phyloP scores from a whole-genome alignment of 2,329 filamentous ascomycete species.

The Curvularia sp. region DNA sequence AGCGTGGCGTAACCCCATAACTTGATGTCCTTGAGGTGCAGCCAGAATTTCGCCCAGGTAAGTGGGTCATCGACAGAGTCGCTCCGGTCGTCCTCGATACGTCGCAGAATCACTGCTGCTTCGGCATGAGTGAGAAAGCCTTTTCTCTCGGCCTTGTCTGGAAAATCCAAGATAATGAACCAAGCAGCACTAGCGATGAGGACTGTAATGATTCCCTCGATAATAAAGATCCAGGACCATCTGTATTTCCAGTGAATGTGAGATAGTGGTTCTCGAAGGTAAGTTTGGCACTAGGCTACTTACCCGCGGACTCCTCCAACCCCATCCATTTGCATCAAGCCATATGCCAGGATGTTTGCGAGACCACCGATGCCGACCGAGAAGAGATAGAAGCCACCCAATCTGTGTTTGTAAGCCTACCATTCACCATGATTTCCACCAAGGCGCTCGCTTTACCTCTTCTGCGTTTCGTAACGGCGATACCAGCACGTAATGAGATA shows the following conservation, averaged over 20 bases:
- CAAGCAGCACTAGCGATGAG: conserved; percentile 35
- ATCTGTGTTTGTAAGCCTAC: conserved; percentile 12
- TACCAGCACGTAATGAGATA: conserved; percentile 45
- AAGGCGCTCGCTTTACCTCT: conserved; percentile 22
- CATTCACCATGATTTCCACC: not conserved
- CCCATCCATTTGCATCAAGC: conserved; percentile 41
- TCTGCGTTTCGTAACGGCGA: conserved; percentile 32
- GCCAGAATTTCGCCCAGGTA: conserved; percentile 28
- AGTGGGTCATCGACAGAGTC: conserved; percentile 34
- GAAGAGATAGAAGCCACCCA: conserved; percentile 36
- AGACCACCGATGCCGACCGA: conserved; percentile 38
- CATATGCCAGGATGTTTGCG: conserved; percentile 40
- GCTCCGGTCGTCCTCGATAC: conserved; percentile 36
- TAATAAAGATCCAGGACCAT: conserved; percentile 43
- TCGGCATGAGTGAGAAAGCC: conserved; percentile 33
- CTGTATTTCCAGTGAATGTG: not conserved
- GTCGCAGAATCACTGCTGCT: conserved; percentile 26
- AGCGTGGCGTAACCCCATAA: conserved; percentile 36
- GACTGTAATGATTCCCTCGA: conserved; percentile 40
- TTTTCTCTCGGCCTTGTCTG: conserved; percentile 35
- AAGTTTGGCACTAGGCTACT: not conserved
- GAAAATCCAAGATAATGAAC: conserved; percentile 41
- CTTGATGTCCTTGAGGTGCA: conserved; percentile 31
- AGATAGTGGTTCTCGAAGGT: not conserved
- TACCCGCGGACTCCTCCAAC: conserved; percentile 24